phyloP scores from a whole-genome alignment of 108 stramenopile species.

The Fragilariopsis cylindrus region DNA sequence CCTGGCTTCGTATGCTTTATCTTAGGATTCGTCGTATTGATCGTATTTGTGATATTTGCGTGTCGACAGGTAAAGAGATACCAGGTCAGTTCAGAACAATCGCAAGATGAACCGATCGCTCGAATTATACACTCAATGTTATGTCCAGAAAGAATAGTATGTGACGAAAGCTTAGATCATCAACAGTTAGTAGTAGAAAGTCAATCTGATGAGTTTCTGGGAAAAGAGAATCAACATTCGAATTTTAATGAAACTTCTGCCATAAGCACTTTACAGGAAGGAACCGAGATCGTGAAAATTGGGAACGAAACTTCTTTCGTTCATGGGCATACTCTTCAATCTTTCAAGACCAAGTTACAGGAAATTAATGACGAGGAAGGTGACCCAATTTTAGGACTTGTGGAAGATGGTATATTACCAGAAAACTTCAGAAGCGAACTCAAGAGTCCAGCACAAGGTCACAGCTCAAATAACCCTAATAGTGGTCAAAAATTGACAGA shows the following conservation, averaged over 20 bases:
- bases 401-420: conserved; percentile 15
- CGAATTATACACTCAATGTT: conserved; percentile 1
- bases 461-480: not conserved
- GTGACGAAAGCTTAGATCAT: not conserved
- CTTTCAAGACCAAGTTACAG: conserved; percentile 14
- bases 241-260: not conserved
- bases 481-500: not conserved
- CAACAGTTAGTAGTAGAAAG: not conserved
- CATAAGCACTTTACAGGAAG: not conserved
- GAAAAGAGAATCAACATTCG: not conserved
- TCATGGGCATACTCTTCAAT: not conserved
- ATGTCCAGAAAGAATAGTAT: conserved; percentile 2
- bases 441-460: not conserved
- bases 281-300: conserved; percentile 5
- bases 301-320: not conserved
- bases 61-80: conserved; percentile 16
- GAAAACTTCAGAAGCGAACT: not conserved
- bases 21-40: conserved; percentile 12
- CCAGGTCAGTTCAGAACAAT: not conserved
- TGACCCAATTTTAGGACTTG: conserved; percentile 9
- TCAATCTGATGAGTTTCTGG: not conserved
- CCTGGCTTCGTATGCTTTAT: conserved; percentile 14
- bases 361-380: not conserved
- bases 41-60: conserved; percentile 16
- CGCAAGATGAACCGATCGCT: not conserved